These are phyloP conservation scores for Bonia amplexicaulis DNA, from an alignment of 176 grass and related monocot species.

Conservation along the genomic window DNA sequence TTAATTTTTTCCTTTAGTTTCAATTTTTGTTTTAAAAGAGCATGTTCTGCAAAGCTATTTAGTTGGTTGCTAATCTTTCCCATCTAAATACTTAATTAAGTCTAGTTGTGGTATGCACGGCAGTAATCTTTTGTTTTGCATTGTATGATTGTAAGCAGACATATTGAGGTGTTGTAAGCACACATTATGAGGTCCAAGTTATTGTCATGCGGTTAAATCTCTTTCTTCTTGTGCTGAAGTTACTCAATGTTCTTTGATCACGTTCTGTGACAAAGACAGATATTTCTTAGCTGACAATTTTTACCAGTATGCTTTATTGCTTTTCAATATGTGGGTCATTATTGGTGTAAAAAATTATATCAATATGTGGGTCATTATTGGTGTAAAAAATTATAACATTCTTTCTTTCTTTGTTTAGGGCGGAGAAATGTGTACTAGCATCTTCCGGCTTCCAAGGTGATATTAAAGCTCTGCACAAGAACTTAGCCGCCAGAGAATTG, in stretches of 20 bases:
- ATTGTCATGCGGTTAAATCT: background rate
- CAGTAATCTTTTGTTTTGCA: background rate
- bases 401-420: constrained; percentile 36
- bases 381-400: background rate
- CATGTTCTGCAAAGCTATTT: background rate
- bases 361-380: background rate
- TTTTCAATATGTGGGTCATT: background rate
- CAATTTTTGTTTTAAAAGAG: background rate
- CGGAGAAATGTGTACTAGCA: constrained; percentile 78
- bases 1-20: background rate
- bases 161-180: background rate
- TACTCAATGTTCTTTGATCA: background rate
- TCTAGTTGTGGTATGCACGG: background rate
- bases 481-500: constrained; percentile 83
- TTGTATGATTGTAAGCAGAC: background rate
- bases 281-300: background rate
- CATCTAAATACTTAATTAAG: background rate
- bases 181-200: background rate
- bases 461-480: constrained; percentile 94
- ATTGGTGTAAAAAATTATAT: background rate
- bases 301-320: background rate
- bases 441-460: constrained; percentile 97
- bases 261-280: background rate
- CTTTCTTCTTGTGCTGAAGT: background rate
- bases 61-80: background rate